phyloP scores from a whole-genome alignment of 805 yeast species.

The Hanseniaspora pseudoguilliermondii region DNA sequence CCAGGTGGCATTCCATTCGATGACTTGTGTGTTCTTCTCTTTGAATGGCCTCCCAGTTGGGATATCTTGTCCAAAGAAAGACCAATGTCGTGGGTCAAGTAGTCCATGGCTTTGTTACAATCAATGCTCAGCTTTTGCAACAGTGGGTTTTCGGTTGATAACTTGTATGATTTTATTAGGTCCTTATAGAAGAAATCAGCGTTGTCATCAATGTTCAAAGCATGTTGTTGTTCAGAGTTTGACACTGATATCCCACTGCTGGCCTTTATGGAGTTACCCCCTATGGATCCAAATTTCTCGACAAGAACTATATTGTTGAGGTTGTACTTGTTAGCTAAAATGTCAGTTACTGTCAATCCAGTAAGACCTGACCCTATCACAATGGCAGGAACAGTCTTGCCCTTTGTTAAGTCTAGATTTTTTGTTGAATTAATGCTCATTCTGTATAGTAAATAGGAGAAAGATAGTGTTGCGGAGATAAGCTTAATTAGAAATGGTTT shows the following conservation, averaged over 20 bases:
- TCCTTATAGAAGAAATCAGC: constrained; percentile 50
- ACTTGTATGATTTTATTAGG: constrained; percentile 53
- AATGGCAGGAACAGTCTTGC: constrained; percentile 26
- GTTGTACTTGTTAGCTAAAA: constrained; percentile 28
- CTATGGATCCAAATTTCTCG: constrained; percentile 38
- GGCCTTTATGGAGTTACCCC: constrained; percentile 52
- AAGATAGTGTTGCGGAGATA: background rate
- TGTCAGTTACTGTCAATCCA: constrained; percentile 37
- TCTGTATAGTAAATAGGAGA: background rate
- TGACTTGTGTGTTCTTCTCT: constrained; percentile 72
- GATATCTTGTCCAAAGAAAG: constrained; percentile 55
- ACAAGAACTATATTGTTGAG: constrained; percentile 32
- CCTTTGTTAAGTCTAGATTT: background rate
- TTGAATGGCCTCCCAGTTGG: constrained; percentile 74
- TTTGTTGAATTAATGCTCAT: background rate
- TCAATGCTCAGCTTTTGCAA: constrained; percentile 48
- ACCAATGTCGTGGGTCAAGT: constrained; percentile 54
- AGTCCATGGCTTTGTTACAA: constrained; percentile 54
- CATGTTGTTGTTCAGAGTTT: constrained; percentile 45
- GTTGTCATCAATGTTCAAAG: constrained; percentile 31
- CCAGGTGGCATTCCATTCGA: constrained; percentile 47
- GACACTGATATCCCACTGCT: constrained; percentile 64
- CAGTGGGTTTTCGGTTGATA: constrained; percentile 27
- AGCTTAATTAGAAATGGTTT: background rate
- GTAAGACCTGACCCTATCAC: constrained; percentile 49